Evolutionary conservation across 768 basidiomycete genomes (phyloP), one percentile per base, ranked within the genome.

Genomic region (Floccularia luteovirens): DNA sequence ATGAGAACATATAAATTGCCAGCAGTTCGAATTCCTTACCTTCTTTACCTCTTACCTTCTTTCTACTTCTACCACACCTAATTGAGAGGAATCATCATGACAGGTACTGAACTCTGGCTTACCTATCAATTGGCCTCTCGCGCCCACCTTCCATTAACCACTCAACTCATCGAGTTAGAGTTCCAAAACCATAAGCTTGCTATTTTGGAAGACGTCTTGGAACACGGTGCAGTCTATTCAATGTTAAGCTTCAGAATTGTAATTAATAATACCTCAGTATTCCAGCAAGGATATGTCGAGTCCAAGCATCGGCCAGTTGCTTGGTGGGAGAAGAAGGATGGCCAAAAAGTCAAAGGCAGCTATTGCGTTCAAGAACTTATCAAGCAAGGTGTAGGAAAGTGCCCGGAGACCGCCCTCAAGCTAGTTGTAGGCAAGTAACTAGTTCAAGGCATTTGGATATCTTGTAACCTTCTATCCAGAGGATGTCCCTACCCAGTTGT

Each of bases 191-290:
- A 66, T 30, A 59, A 59, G 42, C 56, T 73, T 16, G 31, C 48
- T 32, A 70, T 69, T 52, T 51, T 74, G 44, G 71, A 73, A 49
- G 70, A 72, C 43, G 64, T 73, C 4, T 62, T 74, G 23, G 70
- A 72, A 24, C 63, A 59, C 46, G 60, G 58, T 61, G 62, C 36
- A 52, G 58, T 30, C 19, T 43, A 23, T 33, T 38, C 8, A 22
- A 19, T 17, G 28, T 24, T 42, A 36, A 22, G 25, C 28, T 43
- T 14, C 39, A 36, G 52, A 45, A 48, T 50, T 51, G 37, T 51
- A 48, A 11, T 13, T 36, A 16, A 42, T 37, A 47, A 44, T 38
- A 32, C 49, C 20, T 13, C 45, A 61, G 58, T 61, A 38, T 72
- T 71, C 53, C 48, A 55, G 40, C 66, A 69, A 42, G 71, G 71